Percentiles rank a stretch among this genome's conserved stretches.
These are phyloP conservation scores for Xylariaceae sp. DNA, from an alignment of 2,329 filamentous ascomycete genomes.

Conservation along the genomic window DNA sequence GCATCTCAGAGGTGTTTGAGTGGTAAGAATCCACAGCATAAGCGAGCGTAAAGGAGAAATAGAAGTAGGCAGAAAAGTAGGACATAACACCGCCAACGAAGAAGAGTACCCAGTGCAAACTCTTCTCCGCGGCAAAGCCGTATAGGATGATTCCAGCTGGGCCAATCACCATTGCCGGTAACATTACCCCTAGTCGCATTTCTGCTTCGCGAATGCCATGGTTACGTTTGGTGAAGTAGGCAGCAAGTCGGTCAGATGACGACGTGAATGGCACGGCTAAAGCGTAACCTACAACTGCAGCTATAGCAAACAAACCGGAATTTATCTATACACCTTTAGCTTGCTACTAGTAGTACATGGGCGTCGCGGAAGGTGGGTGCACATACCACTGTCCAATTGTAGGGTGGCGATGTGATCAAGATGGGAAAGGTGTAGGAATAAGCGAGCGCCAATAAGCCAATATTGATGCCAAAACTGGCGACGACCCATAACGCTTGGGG, in stretches of 20 bases:
- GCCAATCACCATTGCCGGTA: constrained; percentile 44
- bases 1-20: constrained; percentile 67
- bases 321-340: constrained; percentile 33
- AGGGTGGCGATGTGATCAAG: constrained; percentile 50
- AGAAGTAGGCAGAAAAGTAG: constrained; percentile 60
- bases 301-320: constrained; percentile 42
- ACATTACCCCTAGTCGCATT: constrained; percentile 49
- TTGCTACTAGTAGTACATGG: neutral
- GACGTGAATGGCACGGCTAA: constrained; percentile 48
- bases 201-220: constrained; percentile 52
- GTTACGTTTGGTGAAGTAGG: constrained; percentile 48
- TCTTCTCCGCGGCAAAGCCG: constrained; percentile 43
- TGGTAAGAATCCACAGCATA: constrained; percentile 68
- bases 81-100: constrained; percentile 58
- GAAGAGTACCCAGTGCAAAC: constrained; percentile 54
- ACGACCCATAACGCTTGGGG: constrained; percentile 56
- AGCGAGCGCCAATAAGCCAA: constrained; percentile 52
- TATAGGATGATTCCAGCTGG: constrained; percentile 49
- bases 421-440: constrained; percentile 56
- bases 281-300: constrained; percentile 48
- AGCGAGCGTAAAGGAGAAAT: constrained; percentile 64
- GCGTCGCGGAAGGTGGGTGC: neutral
- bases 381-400: constrained; percentile 51
- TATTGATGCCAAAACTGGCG: constrained; percentile 54
- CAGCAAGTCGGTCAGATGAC: constrained; percentile 48